Evolutionary conservation across 2,329 filamentous ascomycete species (phyloP), one percentile per base, ranked within the genome.

Genomic region (Graphilbum ipis-grandicollis): DNA sequence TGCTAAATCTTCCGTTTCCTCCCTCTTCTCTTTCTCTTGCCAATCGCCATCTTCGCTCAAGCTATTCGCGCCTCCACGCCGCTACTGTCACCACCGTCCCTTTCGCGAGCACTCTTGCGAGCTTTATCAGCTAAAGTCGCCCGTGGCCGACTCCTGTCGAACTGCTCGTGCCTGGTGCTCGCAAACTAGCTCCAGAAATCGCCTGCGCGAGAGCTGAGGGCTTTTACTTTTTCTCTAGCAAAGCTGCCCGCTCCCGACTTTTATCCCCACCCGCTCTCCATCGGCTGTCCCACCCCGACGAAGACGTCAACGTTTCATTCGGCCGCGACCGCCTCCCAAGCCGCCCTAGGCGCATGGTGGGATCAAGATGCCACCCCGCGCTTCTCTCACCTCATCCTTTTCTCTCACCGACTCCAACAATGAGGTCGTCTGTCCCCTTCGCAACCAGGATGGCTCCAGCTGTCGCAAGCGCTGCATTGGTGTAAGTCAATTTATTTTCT

Each of bases 381-480:
- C 80, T 51, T 78, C 82, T 47, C 68, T 93, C 54, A 90, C 82
- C 44, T 83, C 81, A 54, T 90, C 84, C 46, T 93, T 93, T 59
- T 86, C 84, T 47, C 81, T 93, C 51, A 82, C 82, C 51, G 84
- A 93, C 66, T 72, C 79, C 57, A 88, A 82, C 59, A 92, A 92
- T 58, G 88, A 96, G 62, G 90, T 98, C 54, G 82, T 94, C 53
- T 98, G 90, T 62, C 90, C 90, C 48, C 66, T 98, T 58, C 77
- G 76, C 54, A 94, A 94, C 56, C 86, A 93, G 54, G 90, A 98
- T 73, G 83, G 84, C 56, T 93, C 86, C 48, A 84, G 79, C 63
- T 98, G 90, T 66, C 79, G 88, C 57, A 98, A 98, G 67, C 75
- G 88, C 66, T 98, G 90, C 65, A 78, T 93, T 54, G 90, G 90